phyloP scores from a whole-genome alignment of 306 rosid genomes.

The Castanea sativa region DNA sequence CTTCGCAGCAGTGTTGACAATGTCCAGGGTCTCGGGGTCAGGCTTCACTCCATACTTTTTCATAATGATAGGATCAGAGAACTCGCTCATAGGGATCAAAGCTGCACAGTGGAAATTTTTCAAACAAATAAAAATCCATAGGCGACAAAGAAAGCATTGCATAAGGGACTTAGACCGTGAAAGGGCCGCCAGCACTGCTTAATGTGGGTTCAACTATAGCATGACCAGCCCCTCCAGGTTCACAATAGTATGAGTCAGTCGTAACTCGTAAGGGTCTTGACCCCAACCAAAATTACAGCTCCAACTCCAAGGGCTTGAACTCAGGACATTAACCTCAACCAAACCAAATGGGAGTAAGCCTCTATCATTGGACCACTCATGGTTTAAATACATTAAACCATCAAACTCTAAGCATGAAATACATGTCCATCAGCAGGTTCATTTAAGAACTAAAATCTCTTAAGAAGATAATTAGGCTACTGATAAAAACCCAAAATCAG shows the following conservation, averaged over 20 bases:
- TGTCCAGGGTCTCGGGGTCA: slow-evolving; percentile 49
- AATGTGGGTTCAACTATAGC: too few relatives aligned
- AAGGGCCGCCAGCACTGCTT: too few relatives aligned
- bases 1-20: slow-evolving; percentile 33
- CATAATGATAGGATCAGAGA: slow-evolving; percentile 41
- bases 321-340: too few relatives aligned
- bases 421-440: neutral
- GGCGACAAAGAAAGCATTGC: neutral
- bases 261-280: too few relatives aligned
- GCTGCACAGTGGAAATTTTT: slow-evolving; percentile 41
- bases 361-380: too few relatives aligned
- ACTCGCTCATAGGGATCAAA: slow-evolving; percentile 59
- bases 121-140: neutral
- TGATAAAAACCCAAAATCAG: neutral
- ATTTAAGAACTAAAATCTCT: neutral
- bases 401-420: neutral
- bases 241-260: too few relatives aligned
- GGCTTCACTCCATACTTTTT: slow-evolving; percentile 67
- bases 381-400: neutral
- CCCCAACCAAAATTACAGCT: too few relatives aligned
- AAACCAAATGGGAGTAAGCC: too few relatives aligned
- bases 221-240: too few relatives aligned
- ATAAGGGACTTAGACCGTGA: neutral
- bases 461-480: neutral
- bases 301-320: too few relatives aligned